Base-by-base conservation (phyloP, 2,329 filamentous ascomycete genomes). In the Podosphaera fusca region DNA sequence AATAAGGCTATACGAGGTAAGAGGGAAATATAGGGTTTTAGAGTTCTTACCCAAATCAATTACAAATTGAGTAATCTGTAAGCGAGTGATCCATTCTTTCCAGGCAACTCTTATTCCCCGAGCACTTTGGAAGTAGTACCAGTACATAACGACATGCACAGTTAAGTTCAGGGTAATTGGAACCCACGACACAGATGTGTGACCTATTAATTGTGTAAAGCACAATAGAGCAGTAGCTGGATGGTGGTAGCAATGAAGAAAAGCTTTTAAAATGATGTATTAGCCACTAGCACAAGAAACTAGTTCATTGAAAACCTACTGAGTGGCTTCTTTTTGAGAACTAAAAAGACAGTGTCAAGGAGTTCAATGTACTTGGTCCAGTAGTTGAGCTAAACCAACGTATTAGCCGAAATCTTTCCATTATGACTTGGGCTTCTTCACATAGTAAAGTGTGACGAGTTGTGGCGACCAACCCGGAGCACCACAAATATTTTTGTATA, bases 111-210 rank as follows among this genome's bases (percentile, higher is more conserved):
- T 84, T 71, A 96, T 81, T 64, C 92, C 92, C 65, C 90, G 88
- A 57, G 90, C 89, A 68, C 87, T 90, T 78, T 96, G 90, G 83
- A 96, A 96, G 80, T 96, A 96, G 82, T 96, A 96, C 89, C 89
- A 95, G 83, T 96, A 96, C 90, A 96, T 96, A 69, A 95, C 85
- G 59, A 96, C 90, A 74, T 96, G 90, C 57, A 96, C 90, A 61
- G 80, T 81, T 68, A 96, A 74, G 78, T 96, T 96, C 65, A 96
- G 80, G 56, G 81, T 84, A 69, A 96, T 96, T 61, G 84, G 82
- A 57, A 95, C 87, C 90, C 90, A 96, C 60, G 89, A 94, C 58
- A 96, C 90, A 49, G 90, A 79, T 51, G 90, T 96, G 67, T 86
- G 80, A 64, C 90, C 90, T 67, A 95, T 84, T 63, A 96, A 81